Base-by-base conservation (phyloP, 2,329 filamentous ascomycete species). In the Penicillium corylophilum region DNA sequence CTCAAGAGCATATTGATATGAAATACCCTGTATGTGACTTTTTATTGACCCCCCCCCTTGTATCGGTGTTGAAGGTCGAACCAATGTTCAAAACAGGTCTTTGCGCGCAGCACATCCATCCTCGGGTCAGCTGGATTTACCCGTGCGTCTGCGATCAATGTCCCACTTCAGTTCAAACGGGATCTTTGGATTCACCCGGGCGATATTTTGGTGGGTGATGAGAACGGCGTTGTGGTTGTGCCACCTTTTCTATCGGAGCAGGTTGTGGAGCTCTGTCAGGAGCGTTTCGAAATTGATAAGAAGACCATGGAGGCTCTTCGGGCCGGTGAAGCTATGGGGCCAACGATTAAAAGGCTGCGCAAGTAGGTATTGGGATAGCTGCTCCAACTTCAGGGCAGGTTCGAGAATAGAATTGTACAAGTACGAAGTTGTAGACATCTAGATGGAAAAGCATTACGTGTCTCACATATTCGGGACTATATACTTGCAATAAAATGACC, bases 241-340 rank as follows among this genome's bases (percentile, higher is more conserved):
- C 54, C 56, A 10, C 53, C 53, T 40, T 50, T 48, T 22, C 39
- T 59, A 22, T 22, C 50, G 18, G 42, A 52, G 36, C 54, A 56
- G 28, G 46, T 51, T 12, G 46, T 58, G 8, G 53, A 56, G 38
- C 31, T 56, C 7, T 58, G 56, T 18, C 48, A 56, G 41, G 56
- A 53, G 42, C 50, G 56, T 0, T 52, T 56, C 31, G 53, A 58
- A n/a, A 58, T 58, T 31, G 56, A 58, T 39, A 53, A 58, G 44
- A 58, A 58, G 50, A 58, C 51, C 2, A 52, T 58, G 50, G 41
- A 46, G 26, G 56, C 53, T 18, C 48, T 58, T 18, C 50, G 48
- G 20, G 56, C 53, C 1, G 56, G 56, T 28, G 56, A 58, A 10
- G 35, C 51, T 16, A 50, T 56, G 53, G 56, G 50, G 1, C 36